Conservation (phyloP, 202 grass and related monocot genomes). For the Saccharum hybrid region DNA sequence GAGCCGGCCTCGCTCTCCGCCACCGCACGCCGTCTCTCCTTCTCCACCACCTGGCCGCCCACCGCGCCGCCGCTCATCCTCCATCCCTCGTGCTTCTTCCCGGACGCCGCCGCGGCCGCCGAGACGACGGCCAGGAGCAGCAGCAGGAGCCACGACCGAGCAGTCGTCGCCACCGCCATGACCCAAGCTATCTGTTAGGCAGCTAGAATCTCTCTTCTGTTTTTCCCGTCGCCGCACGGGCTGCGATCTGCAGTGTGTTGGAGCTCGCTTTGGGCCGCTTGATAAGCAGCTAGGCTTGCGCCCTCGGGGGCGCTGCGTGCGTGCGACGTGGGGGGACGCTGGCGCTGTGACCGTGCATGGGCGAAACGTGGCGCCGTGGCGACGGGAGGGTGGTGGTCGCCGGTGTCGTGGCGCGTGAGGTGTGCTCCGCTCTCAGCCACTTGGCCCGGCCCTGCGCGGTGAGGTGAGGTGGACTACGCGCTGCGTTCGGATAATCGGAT, state of each 20-base stretch:
- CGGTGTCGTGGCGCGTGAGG: background rate
- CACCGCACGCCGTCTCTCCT: conserved; percentile 61
- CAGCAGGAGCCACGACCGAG: conserved; percentile 38
- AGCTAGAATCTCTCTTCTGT: background rate
- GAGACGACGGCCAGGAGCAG: conserved; percentile 18
- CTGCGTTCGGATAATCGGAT: background rate
- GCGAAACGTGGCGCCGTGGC: conserved; percentile 55
- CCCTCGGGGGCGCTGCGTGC: background rate
- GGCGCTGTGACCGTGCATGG: conserved; percentile 64
- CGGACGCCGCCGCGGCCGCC: background rate
- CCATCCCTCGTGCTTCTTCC: conserved; percentile 10
- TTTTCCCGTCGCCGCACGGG: background rate
- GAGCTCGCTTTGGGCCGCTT: background rate
- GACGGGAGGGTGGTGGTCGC: conserved; percentile 1
- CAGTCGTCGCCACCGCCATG: conserved; percentile 25
- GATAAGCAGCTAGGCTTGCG: conserved; percentile 40
- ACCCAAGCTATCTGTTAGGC: background rate
- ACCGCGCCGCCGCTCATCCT: conserved; percentile 22
- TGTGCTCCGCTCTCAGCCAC: background rate
- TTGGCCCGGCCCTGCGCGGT: background rate
- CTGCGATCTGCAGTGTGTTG: background rate
- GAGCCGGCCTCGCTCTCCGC: conserved; percentile 55
- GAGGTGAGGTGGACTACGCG: conserved; percentile 47
- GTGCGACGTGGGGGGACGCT: conserved; percentile 36
- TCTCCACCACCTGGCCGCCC: conserved; percentile 54